Evolutionary conservation across 352 stramenopile species (phyloP).

Genomic region (Globisporangium iwayamae): DNA sequence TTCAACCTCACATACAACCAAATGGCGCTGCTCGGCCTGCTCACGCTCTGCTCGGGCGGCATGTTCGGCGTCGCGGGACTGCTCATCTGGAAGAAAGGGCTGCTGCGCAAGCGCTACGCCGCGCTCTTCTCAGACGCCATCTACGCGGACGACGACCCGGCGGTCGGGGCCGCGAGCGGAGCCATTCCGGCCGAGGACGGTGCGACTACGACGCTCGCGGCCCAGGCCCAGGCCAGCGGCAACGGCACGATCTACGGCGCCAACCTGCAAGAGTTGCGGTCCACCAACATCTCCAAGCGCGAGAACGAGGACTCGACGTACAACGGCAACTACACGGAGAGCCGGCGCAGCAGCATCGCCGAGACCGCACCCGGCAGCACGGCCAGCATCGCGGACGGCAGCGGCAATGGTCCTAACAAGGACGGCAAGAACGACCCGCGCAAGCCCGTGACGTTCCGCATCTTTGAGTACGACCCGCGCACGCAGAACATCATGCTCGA

Average conservation of each 20-base stretch:
- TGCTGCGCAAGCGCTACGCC: constrained; percentile 72
- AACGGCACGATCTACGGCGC: constrained; percentile 16
- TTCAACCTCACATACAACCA: constrained; percentile 79
- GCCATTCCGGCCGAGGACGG: not conserved
- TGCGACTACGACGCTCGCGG: constrained; percentile 12
- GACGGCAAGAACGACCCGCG: constrained; percentile 12
- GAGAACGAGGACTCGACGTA: constrained; percentile 18
- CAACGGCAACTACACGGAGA: not conserved
- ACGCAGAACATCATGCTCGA: constrained; percentile 47
- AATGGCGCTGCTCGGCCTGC: constrained; percentile 53
- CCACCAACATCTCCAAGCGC: not conserved
- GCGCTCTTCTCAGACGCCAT: constrained; percentile 58
- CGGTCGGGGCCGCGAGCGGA: not conserved
- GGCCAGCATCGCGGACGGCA: not conserved
- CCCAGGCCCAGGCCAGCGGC: constrained; percentile 9
- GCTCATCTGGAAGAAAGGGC: constrained; percentile 64
- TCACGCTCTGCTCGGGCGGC: constrained; percentile 48
- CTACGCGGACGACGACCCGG: constrained; percentile 44
- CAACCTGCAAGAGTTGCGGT: constrained; percentile 3
- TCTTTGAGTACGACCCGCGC: constrained; percentile 62
- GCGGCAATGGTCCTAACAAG: no score
- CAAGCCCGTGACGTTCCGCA: constrained; percentile 56
- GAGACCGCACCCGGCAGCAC: constrained; percentile 6
- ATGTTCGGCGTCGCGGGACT: constrained; percentile 65
- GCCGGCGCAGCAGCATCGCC: not conserved